Evolutionary conservation across 176 grass and related monocot species (phyloP), one percentile per base, ranked within the genome.

Genomic region (Rhynchospora breviuscula): DNA sequence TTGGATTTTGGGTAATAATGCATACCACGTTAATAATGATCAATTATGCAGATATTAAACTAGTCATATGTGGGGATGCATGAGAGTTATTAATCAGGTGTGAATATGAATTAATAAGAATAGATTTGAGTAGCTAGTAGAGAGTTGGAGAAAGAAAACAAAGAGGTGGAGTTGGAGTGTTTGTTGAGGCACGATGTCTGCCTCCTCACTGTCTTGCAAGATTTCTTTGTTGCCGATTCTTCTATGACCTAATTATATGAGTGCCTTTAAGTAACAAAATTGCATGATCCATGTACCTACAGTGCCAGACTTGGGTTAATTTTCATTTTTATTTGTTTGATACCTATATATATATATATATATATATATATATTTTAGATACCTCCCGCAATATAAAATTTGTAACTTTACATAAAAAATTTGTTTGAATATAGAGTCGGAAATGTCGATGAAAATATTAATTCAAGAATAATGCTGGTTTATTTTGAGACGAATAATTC

Each of bases 121-220:
- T 75, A 53, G 26, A 22, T 53, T 77, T 57, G 17, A 54, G 48
- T 56, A 77, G 72, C 72, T 5, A 75, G 73, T 78, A 78, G 23
- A 57, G 51, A 35, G 49, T 78, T 54, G 51, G 73, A 78, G 22
- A 23, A 78, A 78, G 31, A 23, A 56, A 78, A 67, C 21, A 81
- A 52, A 40, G 67, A 63, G 18, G 79, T 63, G 62, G 33, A 63
- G 54, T 5, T 79, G 78, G 79, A 82, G 79, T 82, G 79, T 82
- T 68, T 67, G 80, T 82, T 67, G 80, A 82, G 80, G 60, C 80
- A 82, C 80, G 80, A 68, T 82, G 80, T 82, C 60, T 82, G 62
- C 62, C 44, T 53, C 62, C 62, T 67, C 5, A 13, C 9, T 79
- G 51, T 61, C 33, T 51, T 25, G 7, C 6, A 48, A 10, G 11